Conservation (phyloP, 2,329 filamentous ascomycete species). For the Stagonosporopsis vannaccii region DNA sequence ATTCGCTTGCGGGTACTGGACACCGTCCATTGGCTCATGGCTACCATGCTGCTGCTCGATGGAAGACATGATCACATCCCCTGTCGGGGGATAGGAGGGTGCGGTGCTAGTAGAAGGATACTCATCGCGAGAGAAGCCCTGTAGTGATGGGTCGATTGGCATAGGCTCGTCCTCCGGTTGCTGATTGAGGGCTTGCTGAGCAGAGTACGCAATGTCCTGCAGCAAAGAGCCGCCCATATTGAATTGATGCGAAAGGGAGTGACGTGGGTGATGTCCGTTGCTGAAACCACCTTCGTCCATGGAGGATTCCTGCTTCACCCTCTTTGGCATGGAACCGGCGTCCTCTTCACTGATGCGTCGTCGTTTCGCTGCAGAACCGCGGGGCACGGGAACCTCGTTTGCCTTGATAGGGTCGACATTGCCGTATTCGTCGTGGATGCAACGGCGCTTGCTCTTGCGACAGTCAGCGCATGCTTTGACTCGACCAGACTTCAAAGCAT, state of each 20-base stretch:
- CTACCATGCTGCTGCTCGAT: slow-evolving; percentile 40
- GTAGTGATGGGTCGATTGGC: slow-evolving; percentile 40
- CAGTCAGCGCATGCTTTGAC: slow-evolving; percentile 72
- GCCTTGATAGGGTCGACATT: slow-evolving; percentile 70
- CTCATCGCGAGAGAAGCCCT: slow-evolving; percentile 29
- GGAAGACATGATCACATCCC: slow-evolving; percentile 43
- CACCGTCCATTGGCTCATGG: slow-evolving; percentile 7
- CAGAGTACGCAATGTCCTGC: slow-evolving; percentile 40
- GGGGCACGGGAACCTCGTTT: slow-evolving; percentile 66
- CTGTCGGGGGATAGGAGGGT: slow-evolving; percentile 25
- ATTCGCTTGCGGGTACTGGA: slow-evolving; percentile 8
- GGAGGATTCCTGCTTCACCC: slow-evolving; percentile 40
- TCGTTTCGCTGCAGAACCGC: slow-evolving; percentile 64
- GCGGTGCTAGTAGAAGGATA: slow-evolving; percentile 25
- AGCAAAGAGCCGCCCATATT: slow-evolving; percentile 30
- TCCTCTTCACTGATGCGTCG: slow-evolving; percentile 54
- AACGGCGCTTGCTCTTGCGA: slow-evolving; percentile 73
- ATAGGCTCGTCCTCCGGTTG: slow-evolving; percentile 33
- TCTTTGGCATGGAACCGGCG: slow-evolving; percentile 27
- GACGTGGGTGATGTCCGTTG: slow-evolving; percentile 31
- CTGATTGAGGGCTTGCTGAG: slow-evolving; percentile 37
- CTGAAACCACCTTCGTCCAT: slow-evolving; percentile 30
- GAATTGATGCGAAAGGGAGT: slow-evolving; percentile 33
- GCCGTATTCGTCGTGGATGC: slow-evolving; percentile 71
- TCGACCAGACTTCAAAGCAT: slow-evolving; percentile 63